Percentiles rank a stretch among this genome's conserved stretches.
Conservation (phyloP, 2,329 filamentous ascomycete genomes). For the Trichoderma atroviride region DNA sequence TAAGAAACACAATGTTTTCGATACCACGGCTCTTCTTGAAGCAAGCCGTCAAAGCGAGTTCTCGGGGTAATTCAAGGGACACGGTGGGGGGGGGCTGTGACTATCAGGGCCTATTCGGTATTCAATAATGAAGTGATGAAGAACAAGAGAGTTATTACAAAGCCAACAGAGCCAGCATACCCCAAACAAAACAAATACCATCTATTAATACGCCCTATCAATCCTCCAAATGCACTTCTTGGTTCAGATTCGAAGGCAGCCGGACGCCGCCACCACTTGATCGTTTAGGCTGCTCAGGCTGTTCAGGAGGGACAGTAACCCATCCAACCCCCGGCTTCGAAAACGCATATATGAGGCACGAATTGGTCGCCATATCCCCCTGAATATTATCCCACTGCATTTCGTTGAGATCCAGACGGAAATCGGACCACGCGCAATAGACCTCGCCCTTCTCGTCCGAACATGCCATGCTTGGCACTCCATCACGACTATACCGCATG, state of each 20-base stretch:
- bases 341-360: slow-evolving; percentile 9
- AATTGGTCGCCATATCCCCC: neutral
- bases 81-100: slow-evolving; percentile 32
- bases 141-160: neutral
- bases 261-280: neutral
- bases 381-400: neutral
- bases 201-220: neutral
- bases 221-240: neutral
- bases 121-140: neutral
- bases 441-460: neutral
- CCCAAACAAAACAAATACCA: neutral
- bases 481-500: slow-evolving; percentile 19
- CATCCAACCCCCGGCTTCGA: neutral
- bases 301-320: neutral
- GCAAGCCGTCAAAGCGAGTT: slow-evolving; percentile 54
- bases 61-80: slow-evolving; percentile 53
- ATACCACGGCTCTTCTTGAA: slow-evolving; percentile 60
- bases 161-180: neutral
- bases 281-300: neutral
- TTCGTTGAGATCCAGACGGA: neutral
- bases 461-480: slow-evolving; percentile 1
- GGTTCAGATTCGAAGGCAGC: neutral
- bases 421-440: neutral
- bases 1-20: slow-evolving; percentile 70
- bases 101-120: neutral